Base-by-base conservation (phyloP, 1,284 basidiomycete genomes). In the Ustilago sp. region DNA sequence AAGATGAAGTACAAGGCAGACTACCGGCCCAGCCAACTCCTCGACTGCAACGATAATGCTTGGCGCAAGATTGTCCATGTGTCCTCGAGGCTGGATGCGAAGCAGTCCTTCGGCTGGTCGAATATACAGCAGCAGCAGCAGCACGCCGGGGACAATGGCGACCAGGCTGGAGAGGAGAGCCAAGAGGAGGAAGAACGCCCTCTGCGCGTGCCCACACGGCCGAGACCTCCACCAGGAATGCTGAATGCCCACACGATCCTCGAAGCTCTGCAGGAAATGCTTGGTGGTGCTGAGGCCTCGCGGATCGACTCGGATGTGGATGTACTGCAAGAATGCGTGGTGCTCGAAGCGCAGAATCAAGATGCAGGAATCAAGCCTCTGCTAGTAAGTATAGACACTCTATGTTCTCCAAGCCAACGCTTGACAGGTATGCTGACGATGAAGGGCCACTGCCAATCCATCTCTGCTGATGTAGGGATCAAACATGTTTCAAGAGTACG, bases 1-100 rank as follows among this genome's bases (percentile, higher is more conserved):
- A 99, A 99, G 87, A 99, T 99, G 97, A 89, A 89, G 68, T 99
- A 99, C 88, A 99, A 99, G 86, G 94, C 91, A 31, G 93, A 96
- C 61, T 99, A 95, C 79, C 85, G 88, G 0, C 96, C 97, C 0
- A 95, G 94, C 5, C 93, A 90, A 82, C 89, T 99, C 8, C 90
- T 92, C 13, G 96, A 99, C 38, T 74, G 70, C 58, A 48, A 43
- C 57, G 56, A 32, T 43, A 63, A 79, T 45, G 56, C 63, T 12
- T 79, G 73, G 73, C 61, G 17, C 8, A n/a, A 34, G 3, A 34
- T 68, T 47, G 31, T n/a, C 19, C 59, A 68, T 19, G 66, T 68
- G 15, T 19, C 51, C 8, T 3, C 53, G 2, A 43, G 34, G 9
- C 19, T 77, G 34, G 63, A 72, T 17, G 60, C 63, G 8, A 64